Base-by-base conservation (phyloP, 176 grass and related monocot genomes). In the Oryza australiensis region DNA sequence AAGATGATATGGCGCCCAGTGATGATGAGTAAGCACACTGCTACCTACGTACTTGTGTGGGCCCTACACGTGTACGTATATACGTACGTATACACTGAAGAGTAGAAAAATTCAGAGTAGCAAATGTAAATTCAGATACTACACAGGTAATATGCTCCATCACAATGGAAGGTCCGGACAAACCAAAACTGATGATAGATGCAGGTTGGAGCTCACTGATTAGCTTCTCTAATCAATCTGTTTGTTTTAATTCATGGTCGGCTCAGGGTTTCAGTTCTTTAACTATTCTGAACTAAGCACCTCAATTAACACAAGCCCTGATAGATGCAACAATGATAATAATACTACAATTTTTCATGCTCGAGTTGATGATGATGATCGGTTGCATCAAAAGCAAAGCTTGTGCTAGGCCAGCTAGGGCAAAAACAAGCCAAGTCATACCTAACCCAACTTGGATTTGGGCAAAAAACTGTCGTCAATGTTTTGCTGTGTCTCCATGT, bases 361-460 rank as follows among this genome's bases (percentile, higher is more conserved):
- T 45, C 22, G 10, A 15, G 42, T 46, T 63, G 35, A 51, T 23
- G 24, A 13, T 79, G 83, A 13, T 79, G 83, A 72, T 72, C 72
- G 43, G 75, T 68, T 22, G 75, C 75, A 29, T 23, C 53, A 49
- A 37, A 78, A 64, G 29, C 28, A 26, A 26, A 8, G 46, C 7
- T 59, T 15, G 12, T 62, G 51, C 15, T 30, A 13, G 53, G 55
- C 55, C 55, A 60, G 55, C 22, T 24, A 24, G 22, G 2, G 8
- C n/a, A 60, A 37, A 28, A 77, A 77, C 74, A 77, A 7, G 49
- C 49, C 46, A 68, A 35, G n/a, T 4, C 16, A 45, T 79, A 86
- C 83, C 67, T 51, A 85, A 79, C 68, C n/a, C 67, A 79, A 73
- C 74, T 64, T 72, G 83, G 74, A 35, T 70, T 63, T 46, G 74